phyloP scores from a whole-genome alignment of 805 yeast species.

The Kodamaea lidongshanica region DNA sequence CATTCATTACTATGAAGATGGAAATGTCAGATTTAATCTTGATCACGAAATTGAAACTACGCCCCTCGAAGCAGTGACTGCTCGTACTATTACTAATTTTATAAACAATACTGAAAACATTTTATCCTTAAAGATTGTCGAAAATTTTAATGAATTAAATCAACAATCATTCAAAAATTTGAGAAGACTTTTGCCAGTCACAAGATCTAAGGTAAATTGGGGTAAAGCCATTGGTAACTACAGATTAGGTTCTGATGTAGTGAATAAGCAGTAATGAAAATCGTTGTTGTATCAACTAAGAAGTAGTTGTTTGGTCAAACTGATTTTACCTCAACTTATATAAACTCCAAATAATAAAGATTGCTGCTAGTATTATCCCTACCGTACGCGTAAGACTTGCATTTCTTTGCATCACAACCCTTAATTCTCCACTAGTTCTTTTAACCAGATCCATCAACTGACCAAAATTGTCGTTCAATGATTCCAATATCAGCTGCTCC shows the following conservation, averaged over 20 bases:
- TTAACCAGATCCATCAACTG: conserved; percentile 33
- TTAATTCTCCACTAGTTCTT: conserved; percentile 35
- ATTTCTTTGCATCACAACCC: conserved; percentile 37
- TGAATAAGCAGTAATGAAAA: conserved; percentile 21
- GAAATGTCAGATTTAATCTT: conserved; percentile 74
- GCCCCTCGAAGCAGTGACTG: conserved; percentile 20
- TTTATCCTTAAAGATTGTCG: conserved; percentile 54
- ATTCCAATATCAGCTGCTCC: conserved; percentile 34
- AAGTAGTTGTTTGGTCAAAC: background rate
- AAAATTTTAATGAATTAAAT: conserved; percentile 64
- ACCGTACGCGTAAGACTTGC: conserved; percentile 36
- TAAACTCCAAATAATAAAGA: conserved; percentile 35
- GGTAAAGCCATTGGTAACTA: conserved; percentile 88
- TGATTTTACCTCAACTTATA: conserved; percentile 23
- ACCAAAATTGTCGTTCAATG: conserved; percentile 34
- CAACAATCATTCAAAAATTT: conserved; percentile 75
- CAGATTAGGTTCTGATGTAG: conserved; percentile 77
- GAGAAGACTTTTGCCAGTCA: conserved; percentile 87
- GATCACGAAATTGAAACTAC: conserved; percentile 25
- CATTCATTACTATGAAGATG: conserved; percentile 93
- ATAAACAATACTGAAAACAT: conserved; percentile 54
- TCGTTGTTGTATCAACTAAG: background rate
- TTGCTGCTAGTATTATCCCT: conserved; percentile 26
- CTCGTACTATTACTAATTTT: conserved; percentile 32
- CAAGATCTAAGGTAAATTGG: conserved; percentile 90